These are phyloP conservation scores for Stagonosporopsis cucurbitacearum DNA, from an alignment of 2,329 filamentous ascomycete species.

Conservation along the genomic window DNA sequence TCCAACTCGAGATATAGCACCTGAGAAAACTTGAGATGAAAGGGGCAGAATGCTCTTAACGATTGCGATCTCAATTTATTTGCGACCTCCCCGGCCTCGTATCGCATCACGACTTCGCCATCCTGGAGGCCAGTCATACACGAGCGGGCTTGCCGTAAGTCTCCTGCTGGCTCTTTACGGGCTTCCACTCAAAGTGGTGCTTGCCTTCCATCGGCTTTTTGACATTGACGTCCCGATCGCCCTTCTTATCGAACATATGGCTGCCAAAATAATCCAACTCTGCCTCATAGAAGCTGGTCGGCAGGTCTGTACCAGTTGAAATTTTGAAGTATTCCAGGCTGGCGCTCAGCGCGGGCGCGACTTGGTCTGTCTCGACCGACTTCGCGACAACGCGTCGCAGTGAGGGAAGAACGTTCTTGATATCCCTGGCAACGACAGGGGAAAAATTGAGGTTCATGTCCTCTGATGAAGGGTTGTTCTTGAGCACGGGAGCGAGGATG, in stretches of 20 bases:
- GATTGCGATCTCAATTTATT: not conserved
- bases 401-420: slow-evolving; percentile 58
- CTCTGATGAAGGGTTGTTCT: slow-evolving; percentile 42
- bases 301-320: slow-evolving; percentile 63
- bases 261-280: slow-evolving; percentile 74
- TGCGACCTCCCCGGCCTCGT: not conserved
- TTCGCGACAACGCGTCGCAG: slow-evolving; percentile 65
- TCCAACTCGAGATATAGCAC: too few relatives aligned
- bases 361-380: slow-evolving; percentile 63
- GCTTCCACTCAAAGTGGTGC: slow-evolving; percentile 70
- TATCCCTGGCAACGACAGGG: slow-evolving; percentile 58
- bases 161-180: slow-evolving; percentile 40
- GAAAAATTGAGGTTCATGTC: slow-evolving; percentile 55
- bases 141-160: slow-evolving; percentile 24
- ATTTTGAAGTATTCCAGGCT: slow-evolving; percentile 73
- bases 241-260: slow-evolving; percentile 68
- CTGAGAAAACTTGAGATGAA: too few relatives aligned
- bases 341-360: slow-evolving; percentile 66
- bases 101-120: not conserved
- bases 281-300: slow-evolving; percentile 73
- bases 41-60: too few relatives aligned
- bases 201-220: slow-evolving; percentile 60
- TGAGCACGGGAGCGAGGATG: slow-evolving; percentile 59
- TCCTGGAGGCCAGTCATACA: not conserved
- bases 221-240: slow-evolving; percentile 57